Evolutionary conservation across 2,329 filamentous ascomycete species (phyloP).

Genomic region (Stagonosporopsis cucurbitacearum): DNA sequence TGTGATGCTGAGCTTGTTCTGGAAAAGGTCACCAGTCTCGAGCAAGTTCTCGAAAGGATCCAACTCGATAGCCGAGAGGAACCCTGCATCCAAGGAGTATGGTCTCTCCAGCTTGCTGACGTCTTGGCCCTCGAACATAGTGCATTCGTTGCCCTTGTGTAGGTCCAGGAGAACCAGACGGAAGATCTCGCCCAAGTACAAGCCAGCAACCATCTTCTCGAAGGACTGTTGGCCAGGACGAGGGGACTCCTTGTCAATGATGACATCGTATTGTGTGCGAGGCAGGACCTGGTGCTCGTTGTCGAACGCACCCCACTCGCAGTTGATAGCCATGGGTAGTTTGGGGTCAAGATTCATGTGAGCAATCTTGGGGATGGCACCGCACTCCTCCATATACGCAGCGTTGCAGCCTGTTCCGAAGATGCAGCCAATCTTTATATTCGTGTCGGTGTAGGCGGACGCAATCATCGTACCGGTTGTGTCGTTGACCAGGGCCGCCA

Average conservation of each 20-base stretch:
- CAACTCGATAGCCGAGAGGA: slow-evolving; percentile 91
- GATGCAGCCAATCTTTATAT: slow-evolving; percentile 95
- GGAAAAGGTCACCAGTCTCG: slow-evolving; percentile 85
- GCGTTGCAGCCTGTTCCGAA: slow-evolving; percentile 99
- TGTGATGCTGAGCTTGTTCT: slow-evolving; percentile 73
- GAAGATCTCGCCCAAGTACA: slow-evolving; percentile 95
- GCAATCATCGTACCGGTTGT: slow-evolving; percentile 97
- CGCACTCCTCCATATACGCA: slow-evolving; percentile 94
- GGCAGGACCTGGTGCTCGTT: slow-evolving; percentile 91
- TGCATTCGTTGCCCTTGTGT: slow-evolving; percentile 67
- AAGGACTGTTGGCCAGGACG: slow-evolving; percentile 94
- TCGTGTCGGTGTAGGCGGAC: slow-evolving; percentile 91
- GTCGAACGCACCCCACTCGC: slow-evolving; percentile 97
- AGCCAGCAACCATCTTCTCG: slow-evolving; percentile 96
- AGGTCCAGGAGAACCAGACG: slow-evolving; percentile 85
- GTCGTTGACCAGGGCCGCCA: slow-evolving; percentile 94
- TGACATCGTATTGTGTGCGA: slow-evolving; percentile 82
- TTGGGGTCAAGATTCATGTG: slow-evolving; percentile 87
- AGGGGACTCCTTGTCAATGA: slow-evolving; percentile 89
- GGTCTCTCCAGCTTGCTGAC: slow-evolving; percentile 80
- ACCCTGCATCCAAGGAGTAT: slow-evolving; percentile 90
- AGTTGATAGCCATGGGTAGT: slow-evolving; percentile 94
- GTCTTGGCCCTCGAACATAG: slow-evolving; percentile 84
- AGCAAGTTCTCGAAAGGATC: slow-evolving; percentile 95
- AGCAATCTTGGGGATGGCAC: slow-evolving; percentile 90